Percentiles rank a stretch among this genome's conserved stretches.
Evolutionary conservation across 2,329 filamentous ascomycete species (phyloP).

Genomic region (Leptographium procerum): DNA sequence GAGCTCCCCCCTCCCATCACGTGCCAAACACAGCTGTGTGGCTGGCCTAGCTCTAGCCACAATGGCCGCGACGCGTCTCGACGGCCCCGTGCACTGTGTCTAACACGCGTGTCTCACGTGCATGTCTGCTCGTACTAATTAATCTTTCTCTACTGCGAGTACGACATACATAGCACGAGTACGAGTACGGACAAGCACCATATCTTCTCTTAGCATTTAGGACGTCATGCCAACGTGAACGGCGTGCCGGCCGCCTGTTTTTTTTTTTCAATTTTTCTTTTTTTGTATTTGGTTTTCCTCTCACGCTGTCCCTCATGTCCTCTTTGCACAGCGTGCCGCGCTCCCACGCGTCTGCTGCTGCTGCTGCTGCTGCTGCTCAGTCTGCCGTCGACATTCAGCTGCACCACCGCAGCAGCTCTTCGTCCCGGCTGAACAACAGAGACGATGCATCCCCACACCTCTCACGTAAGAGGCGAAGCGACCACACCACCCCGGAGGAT

Average conservation of each 20-base stretch:
- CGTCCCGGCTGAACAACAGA: background rate
- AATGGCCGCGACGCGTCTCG: too few relatives aligned
- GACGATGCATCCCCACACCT: slow-evolving; percentile 25
- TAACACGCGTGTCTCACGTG: too few relatives aligned
- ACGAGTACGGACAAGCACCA: background rate
- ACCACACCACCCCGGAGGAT: slow-evolving; percentile 13
- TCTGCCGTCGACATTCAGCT: slow-evolving; percentile 6
- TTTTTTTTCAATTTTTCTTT: background rate
- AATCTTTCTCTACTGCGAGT: too few relatives aligned
- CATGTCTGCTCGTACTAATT: too few relatives aligned
- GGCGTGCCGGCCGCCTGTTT: background rate
- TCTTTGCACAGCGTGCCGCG: slow-evolving; percentile 10
- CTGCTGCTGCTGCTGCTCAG: too few relatives aligned
- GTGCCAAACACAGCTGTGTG: background rate
- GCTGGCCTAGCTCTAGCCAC: background rate
- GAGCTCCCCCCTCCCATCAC: too few relatives aligned
- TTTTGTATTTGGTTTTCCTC: too few relatives aligned
- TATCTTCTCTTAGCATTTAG: background rate
- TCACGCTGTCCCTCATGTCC: slow-evolving; percentile 3
- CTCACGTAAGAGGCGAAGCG: slow-evolving; percentile 7
- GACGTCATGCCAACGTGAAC: background rate
- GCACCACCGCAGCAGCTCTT: slow-evolving; percentile 8
- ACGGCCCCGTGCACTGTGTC: too few relatives aligned
- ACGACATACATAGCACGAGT: too few relatives aligned
- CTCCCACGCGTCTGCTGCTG: slow-evolving; percentile 34